These are phyloP conservation scores for Verticillium alfalfae DNA, from an alignment of 2,329 filamentous ascomycete genomes.

Conservation along the genomic window DNA sequence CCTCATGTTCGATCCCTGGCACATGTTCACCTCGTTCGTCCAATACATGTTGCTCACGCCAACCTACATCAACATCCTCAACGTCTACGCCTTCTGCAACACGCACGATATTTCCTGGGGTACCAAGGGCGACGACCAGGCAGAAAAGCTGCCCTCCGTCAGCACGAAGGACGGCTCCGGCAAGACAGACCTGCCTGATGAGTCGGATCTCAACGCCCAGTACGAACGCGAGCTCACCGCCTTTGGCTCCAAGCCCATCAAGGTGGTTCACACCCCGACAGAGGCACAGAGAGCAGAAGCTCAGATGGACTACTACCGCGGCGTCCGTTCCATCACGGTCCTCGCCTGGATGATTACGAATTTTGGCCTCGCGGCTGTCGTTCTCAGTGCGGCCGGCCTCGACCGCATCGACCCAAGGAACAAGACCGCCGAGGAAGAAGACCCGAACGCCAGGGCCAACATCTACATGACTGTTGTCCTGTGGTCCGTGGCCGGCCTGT, in stretches of 20 bases:
- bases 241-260: constrained; percentile 69
- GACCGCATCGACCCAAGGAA: constrained; percentile 53
- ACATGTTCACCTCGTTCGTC: constrained; percentile 93
- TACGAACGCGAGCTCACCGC: constrained; percentile 79
- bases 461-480: constrained; percentile 84
- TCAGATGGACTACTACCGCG: constrained; percentile 98
- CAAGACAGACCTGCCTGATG: constrained; percentile 93
- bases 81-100: constrained; percentile 98
- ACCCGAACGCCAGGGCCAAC: constrained; percentile 54
- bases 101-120: constrained; percentile 98
- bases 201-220: constrained; percentile 89
- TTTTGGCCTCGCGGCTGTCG: constrained; percentile 78
- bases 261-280: constrained; percentile 59
- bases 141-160: constrained; percentile 82
- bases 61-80: constrained; percentile 96
- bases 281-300: constrained; percentile 61
- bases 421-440: constrained; percentile 28
- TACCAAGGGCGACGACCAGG: constrained; percentile 95
- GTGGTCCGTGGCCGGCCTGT: constrained; percentile 82
- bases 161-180: constrained; percentile 83
- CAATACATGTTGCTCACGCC: constrained; percentile 95
- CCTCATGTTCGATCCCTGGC: constrained; percentile 97
- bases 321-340: constrained; percentile 87
- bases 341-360: constrained; percentile 96
- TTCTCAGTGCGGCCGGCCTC: constrained; percentile 79